Percentiles rank a stretch among this genome's conserved stretches.
phyloP scores from a whole-genome alignment of 257 asterid species.

The Solanum bukasovii region DNA sequence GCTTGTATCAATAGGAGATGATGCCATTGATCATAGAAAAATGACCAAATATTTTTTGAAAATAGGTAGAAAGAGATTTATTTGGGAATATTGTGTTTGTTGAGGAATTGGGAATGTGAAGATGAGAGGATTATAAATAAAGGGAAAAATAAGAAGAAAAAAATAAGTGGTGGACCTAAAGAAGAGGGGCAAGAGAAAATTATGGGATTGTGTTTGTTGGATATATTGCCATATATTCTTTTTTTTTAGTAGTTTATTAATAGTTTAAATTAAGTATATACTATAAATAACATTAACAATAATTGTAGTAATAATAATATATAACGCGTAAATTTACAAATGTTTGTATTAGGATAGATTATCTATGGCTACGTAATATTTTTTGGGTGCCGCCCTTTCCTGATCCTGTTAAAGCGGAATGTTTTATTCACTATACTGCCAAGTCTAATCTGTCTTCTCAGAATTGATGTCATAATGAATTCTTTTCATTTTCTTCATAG shows the following conservation, averaged over 20 bases:
- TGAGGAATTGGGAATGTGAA: neutral
- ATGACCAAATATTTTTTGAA: constrained; percentile 3
- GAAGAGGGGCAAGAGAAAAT: neutral
- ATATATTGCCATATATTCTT: neutral
- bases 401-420: neutral
- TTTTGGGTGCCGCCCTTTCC: neutral
- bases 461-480: neutral
- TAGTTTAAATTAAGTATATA: neutral
- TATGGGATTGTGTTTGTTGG: constrained; percentile 23
- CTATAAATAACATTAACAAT: neutral
- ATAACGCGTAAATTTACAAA: neutral
- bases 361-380: neutral
- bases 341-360: neutral
- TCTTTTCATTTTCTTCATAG: neutral
- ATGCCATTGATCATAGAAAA: constrained; percentile 10
- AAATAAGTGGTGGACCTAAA: neutral
- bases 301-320: neutral
- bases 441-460: neutral
- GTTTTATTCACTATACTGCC: neutral
- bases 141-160: neutral
- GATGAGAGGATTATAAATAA: neutral
- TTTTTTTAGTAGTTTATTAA: neutral
- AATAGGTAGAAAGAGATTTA: neutral
- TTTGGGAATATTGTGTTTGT: neutral
- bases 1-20: constrained; percentile 46